phyloP scores from a whole-genome alignment of 2,329 filamentous ascomycete genomes.

The Scedosporium dehoogii region DNA sequence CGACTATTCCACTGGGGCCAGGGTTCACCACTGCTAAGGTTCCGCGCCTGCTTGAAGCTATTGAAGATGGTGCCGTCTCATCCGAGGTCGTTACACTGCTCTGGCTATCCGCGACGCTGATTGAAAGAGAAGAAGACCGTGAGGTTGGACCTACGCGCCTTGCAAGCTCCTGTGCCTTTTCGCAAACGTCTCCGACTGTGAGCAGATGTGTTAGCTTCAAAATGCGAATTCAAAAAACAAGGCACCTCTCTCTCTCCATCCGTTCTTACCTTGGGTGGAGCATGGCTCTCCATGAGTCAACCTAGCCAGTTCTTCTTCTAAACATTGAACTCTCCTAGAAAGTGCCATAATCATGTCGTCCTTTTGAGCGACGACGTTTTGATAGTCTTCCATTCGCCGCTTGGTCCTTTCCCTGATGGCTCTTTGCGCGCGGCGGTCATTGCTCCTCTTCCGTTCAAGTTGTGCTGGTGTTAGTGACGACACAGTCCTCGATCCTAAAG shows the following conservation, averaged over 20 bases:
- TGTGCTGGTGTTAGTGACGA: conserved; percentile 82
- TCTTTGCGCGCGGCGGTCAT: conserved; percentile 83
- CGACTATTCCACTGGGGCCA: background rate
- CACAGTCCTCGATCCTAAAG: conserved; percentile 59
- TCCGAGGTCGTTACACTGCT: background rate
- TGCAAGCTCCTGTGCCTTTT: background rate
- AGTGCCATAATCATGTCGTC: conserved; percentile 2
- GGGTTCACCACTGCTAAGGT: background rate
- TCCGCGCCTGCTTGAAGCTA: background rate
- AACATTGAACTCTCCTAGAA: conserved; percentile 19
- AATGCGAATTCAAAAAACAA: no score
- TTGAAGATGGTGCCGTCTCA: background rate
- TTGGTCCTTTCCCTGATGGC: conserved; percentile 81
- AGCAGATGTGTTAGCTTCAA: background rate
- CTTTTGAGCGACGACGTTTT: conserved; percentile 1
- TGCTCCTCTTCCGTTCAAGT: conserved; percentile 80
- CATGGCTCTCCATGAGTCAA: conserved; percentile 29
- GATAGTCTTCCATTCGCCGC: conserved; percentile 61
- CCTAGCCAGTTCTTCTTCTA: conserved; percentile 68
- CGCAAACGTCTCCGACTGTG: background rate
- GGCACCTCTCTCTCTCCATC: no score
- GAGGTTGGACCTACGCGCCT: background rate
- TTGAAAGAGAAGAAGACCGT: background rate
- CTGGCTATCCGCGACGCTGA: background rate
- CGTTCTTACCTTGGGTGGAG: background rate